phyloP scores from a whole-genome alignment of 495 filamentous ascomycete species.

The Annulohypoxylon moriforme region DNA sequence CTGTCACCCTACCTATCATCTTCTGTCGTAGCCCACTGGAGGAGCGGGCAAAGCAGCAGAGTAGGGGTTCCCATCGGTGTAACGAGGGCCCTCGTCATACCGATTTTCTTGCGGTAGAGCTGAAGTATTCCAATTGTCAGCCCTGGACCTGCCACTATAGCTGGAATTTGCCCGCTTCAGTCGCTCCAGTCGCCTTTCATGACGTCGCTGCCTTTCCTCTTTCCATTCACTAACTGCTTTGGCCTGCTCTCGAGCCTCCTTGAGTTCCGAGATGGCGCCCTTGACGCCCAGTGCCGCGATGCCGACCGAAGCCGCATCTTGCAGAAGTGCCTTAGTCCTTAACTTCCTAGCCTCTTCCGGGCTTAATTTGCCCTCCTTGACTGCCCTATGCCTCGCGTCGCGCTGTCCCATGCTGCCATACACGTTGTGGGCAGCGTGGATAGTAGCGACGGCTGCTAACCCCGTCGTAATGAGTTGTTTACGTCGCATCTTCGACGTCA shows the following conservation, averaged over 20 bases:
- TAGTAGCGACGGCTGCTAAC: slow-evolving; percentile 86
- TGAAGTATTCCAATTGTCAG: slow-evolving; percentile 54
- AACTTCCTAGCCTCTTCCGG: slow-evolving; percentile 78
- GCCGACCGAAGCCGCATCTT: slow-evolving; percentile 81
- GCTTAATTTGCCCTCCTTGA: slow-evolving; percentile 79
- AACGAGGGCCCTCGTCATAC: slow-evolving; percentile 58
- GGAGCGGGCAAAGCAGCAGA: slow-evolving; percentile 56
- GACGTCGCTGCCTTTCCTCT: slow-evolving; percentile 54
- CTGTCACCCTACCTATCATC: slow-evolving; percentile 41
- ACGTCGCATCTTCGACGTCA: slow-evolving; percentile 80
- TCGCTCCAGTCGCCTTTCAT: slow-evolving; percentile 54
- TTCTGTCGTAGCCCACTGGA: slow-evolving; percentile 55
- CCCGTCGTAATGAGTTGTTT: slow-evolving; percentile 87
- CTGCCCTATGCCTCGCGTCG: slow-evolving; percentile 73
- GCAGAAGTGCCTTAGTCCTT: slow-evolving; percentile 76
- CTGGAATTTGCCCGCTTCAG: slow-evolving; percentile 46
- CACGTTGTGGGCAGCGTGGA: slow-evolving; percentile 85
- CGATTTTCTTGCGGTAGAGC: slow-evolving; percentile 50
- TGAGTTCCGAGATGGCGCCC: slow-evolving; percentile 75
- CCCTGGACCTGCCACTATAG: slow-evolving; percentile 52
- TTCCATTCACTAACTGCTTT: slow-evolving; percentile 58
- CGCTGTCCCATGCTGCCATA: slow-evolving; percentile 81
- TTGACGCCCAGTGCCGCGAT: slow-evolving; percentile 90
- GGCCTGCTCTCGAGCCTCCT: slow-evolving; percentile 57
- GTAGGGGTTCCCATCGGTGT: slow-evolving; percentile 66